Evolutionary conservation across 805 yeast genomes (phyloP), one percentile per base, ranked within the genome.

Genomic region (Metschnikowia proteae): DNA sequence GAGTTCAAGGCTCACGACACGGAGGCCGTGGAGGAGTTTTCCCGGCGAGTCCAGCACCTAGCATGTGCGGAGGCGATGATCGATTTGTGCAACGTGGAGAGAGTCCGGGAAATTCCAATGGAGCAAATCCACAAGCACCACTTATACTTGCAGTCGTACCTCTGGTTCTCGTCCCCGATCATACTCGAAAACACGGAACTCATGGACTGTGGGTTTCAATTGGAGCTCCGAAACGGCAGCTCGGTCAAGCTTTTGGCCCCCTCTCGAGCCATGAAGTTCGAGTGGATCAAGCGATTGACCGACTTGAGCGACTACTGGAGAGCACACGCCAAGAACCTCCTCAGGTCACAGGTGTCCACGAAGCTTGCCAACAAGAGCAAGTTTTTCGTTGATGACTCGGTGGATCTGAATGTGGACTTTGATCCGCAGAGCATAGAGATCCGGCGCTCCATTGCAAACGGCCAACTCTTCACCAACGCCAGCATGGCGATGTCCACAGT

Each of bases 241-340:
- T 50, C 45, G 0, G 51, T 85, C 9, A 70, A 75, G 38, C 62
- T 88, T 8, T 79, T 82, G 48, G 88, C 94, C 0, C 79, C 82
- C 2, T 69, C 71, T 50, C 55, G 68, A 13, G 32, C 30, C 0
- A 58, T 76, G 0, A 70, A 92, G 41, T 78, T 81, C 55, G 79
- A 77, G 52, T 91, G 97, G 98, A 73, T 84, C 0, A n/a, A 25
- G 0, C 65, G 80, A 45, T 65, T 91, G 31, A 52, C 48, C 0
- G 65, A 67, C 4, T 57, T 84, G 17, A 58, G 59, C 6, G 51
- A 51, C 1, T 91, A 84, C 61, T 91, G 97, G 97, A 35, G 29
- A 2, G 13, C 25, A 4, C 70, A 81, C 43, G 65, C 62, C 26
- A 57, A 56, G 1, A 72, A 74, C 7, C 84, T 81, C 48, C 46